Conservation (phyloP, 495 filamentous ascomycete genomes). For the Extremus antarcticus region DNA sequence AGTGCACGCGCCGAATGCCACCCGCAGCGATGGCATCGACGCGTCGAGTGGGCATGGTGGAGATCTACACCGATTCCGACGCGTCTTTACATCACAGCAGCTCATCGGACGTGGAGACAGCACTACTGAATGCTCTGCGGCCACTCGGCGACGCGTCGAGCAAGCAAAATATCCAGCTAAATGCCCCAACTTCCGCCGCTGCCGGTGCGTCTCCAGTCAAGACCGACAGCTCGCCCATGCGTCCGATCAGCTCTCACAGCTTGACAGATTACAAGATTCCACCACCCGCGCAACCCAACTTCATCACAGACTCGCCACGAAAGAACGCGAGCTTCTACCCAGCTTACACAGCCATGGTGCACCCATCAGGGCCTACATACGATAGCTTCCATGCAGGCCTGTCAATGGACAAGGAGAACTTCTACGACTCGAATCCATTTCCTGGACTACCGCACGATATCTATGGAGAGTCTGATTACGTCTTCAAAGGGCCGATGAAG, state of each 20-base stretch:
- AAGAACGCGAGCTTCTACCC: slow-evolving; percentile 45
- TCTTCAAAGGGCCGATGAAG: slow-evolving; percentile 52
- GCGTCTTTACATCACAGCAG: slow-evolving; percentile 32
- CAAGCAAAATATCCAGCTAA: slow-evolving; percentile 35
- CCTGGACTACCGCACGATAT: slow-evolving; percentile 2
- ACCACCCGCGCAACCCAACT: slow-evolving; percentile 51
- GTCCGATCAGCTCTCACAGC: slow-evolving; percentile 27
- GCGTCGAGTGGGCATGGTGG: slow-evolving; percentile 49
- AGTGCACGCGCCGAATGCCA: background rate
- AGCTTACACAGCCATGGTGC: slow-evolving; percentile 18
- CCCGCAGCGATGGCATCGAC: slow-evolving; percentile 48
- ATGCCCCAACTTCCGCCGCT: slow-evolving; percentile 17
- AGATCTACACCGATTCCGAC: slow-evolving; percentile 54
- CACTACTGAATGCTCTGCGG: slow-evolving; percentile 38
- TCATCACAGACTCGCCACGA: slow-evolving; percentile 72
- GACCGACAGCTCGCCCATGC: slow-evolving; percentile 30
- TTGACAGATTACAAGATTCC: slow-evolving; percentile 58
- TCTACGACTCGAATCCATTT: slow-evolving; percentile 33
- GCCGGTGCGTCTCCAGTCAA: slow-evolving; percentile 22
- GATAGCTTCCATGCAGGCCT: slow-evolving; percentile 42
- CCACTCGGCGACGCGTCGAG: slow-evolving; percentile 36
- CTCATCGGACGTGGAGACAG: slow-evolving; percentile 38
- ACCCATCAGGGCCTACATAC: too few relatives aligned
- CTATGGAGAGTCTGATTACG: slow-evolving; percentile 32
- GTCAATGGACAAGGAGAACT: slow-evolving; percentile 54